A percentile compares a stretch with the other conserved stretches of the same genome.
Conservation (phyloP, 2,329 filamentous ascomycete genomes). For the Penicillium sp. region DNA sequence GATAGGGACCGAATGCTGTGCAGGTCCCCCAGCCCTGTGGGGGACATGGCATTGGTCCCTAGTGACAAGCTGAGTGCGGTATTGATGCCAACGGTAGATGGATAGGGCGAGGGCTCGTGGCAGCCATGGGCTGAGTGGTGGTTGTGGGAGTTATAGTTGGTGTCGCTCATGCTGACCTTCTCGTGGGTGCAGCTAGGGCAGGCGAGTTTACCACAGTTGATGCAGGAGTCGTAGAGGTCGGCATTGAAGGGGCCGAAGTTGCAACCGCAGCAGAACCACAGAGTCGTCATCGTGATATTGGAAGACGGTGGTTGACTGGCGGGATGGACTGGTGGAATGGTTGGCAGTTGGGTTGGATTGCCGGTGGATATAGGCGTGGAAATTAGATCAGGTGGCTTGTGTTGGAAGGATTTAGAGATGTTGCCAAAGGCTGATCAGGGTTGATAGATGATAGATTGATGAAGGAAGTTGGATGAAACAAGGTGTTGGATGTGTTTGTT, state of each 20-base stretch:
- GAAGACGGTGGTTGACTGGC: background rate
- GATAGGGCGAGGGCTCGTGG: constrained; percentile 19
- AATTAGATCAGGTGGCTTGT: background rate
- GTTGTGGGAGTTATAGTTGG: constrained; percentile 11
- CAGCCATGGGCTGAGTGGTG: constrained; percentile 5
- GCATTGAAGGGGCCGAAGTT: constrained; percentile 34
- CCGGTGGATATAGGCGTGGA: background rate
- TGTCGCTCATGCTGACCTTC: constrained; percentile 8
- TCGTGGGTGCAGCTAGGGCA: constrained; percentile 25
- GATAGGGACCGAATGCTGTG: constrained; percentile 16
- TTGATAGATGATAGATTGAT: background rate
- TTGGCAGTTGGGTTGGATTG: background rate
- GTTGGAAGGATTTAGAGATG: background rate
- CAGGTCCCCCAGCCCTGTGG: constrained; percentile 13
- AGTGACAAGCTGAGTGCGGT: constrained; percentile 1
- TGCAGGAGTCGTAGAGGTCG: constrained; percentile 27
- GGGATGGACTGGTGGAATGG: background rate
- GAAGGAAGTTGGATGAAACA: background rate
- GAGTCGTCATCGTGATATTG: constrained; percentile 16
- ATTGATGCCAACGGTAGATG: constrained; percentile 12
- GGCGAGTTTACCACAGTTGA: constrained; percentile 25
- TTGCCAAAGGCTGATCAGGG: background rate
- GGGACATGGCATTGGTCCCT: constrained; percentile 10
- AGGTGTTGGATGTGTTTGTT: background rate
- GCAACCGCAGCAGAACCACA: constrained; percentile 41